These are phyloP conservation scores for Russula griseocarnosa DNA, from an alignment of 768 basidiomycete genomes.

Conservation along the genomic window DNA sequence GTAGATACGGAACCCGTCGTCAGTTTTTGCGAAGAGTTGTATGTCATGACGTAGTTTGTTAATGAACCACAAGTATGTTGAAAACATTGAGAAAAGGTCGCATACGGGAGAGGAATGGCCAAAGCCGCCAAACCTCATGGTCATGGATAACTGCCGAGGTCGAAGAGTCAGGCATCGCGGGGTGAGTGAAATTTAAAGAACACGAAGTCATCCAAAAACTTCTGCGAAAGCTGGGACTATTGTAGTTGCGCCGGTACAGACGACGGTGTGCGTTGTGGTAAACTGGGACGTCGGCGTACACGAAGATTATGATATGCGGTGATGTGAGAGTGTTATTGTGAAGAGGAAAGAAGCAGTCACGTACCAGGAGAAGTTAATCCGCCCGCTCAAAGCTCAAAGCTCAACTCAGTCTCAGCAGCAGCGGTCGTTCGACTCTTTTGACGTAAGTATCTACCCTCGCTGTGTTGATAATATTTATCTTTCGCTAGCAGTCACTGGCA, in stretches of 20 bases:
- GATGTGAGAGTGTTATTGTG: too few relatives aligned
- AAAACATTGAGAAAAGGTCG: background rate
- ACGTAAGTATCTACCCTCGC: too few relatives aligned
- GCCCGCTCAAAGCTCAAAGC: too few relatives aligned
- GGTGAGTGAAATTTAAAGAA: slow-evolving; percentile 27
- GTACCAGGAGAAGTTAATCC: too few relatives aligned
- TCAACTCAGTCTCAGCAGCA: too few relatives aligned
- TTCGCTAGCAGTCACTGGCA: too few relatives aligned
- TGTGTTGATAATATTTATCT: too few relatives aligned
- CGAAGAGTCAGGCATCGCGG: slow-evolving; percentile 4
- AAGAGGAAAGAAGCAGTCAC: too few relatives aligned
- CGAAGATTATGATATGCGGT: too few relatives aligned
- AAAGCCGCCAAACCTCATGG: slow-evolving; percentile 60
- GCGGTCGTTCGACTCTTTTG: too few relatives aligned
- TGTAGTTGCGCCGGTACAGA: slow-evolving; percentile 63
- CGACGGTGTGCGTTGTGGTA: slow-evolving; percentile 61
- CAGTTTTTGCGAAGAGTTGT: slow-evolving; percentile 55
- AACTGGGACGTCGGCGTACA: slow-evolving; percentile 48
- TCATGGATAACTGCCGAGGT: slow-evolving; percentile 57
- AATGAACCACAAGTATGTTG: slow-evolving; percentile 42
- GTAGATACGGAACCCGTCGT: slow-evolving; percentile 44
- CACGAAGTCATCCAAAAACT: slow-evolving; percentile 66
- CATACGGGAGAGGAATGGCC: background rate
- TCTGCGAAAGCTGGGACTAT: slow-evolving; percentile 58
- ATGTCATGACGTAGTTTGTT: slow-evolving; percentile 60